phyloP scores from a whole-genome alignment of 2,329 filamentous ascomycete species.

The Aureobasidium sp. region DNA sequence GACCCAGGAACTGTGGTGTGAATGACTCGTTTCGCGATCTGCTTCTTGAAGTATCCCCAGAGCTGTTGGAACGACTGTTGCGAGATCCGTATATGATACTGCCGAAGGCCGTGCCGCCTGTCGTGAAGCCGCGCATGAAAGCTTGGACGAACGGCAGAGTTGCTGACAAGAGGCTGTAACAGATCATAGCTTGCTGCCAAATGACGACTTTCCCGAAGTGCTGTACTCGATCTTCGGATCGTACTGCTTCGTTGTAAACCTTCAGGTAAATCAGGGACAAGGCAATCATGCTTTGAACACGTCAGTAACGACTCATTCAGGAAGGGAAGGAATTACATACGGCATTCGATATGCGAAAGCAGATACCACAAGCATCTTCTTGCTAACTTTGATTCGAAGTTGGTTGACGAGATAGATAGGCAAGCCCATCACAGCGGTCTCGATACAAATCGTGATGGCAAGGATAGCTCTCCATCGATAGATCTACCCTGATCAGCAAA shows the following conservation, averaged over 20 bases:
- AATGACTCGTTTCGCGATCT: conserved; percentile 3
- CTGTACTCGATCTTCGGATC: conserved; percentile 16
- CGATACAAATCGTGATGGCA: conserved; percentile 19
- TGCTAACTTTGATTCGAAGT: conserved; percentile 21
- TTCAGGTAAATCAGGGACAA: conserved; percentile 7
- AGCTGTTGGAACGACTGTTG: conserved; percentile 5
- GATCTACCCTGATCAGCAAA: conserved; percentile 11
- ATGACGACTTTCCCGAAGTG: conserved; percentile 20
- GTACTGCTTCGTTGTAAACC: conserved; percentile 8
- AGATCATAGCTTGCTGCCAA: conserved; percentile 26
- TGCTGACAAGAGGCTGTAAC: conserved; percentile 29
- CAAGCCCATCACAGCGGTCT: conserved; percentile 19
- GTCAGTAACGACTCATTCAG: background rate
- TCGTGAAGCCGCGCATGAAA: conserved; percentile 28
- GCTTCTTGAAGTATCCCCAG: conserved; percentile 1
- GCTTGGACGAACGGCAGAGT: conserved; percentile 31
- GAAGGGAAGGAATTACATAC: conserved; percentile 11
- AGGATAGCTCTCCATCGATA: conserved; percentile 22
- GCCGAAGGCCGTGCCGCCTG: conserved; percentile 13
- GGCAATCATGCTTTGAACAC: background rate
- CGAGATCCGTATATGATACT: conserved; percentile 11
- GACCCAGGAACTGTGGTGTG: conserved; percentile 4
- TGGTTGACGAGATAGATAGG: conserved; percentile 20
- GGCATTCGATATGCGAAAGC: conserved; percentile 22
- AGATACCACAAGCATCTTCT: conserved; percentile 22